These are phyloP conservation scores for Ampelocalamus luodianensis DNA, from an alignment of 176 grass and related monocot genomes.

Conservation along the genomic window DNA sequence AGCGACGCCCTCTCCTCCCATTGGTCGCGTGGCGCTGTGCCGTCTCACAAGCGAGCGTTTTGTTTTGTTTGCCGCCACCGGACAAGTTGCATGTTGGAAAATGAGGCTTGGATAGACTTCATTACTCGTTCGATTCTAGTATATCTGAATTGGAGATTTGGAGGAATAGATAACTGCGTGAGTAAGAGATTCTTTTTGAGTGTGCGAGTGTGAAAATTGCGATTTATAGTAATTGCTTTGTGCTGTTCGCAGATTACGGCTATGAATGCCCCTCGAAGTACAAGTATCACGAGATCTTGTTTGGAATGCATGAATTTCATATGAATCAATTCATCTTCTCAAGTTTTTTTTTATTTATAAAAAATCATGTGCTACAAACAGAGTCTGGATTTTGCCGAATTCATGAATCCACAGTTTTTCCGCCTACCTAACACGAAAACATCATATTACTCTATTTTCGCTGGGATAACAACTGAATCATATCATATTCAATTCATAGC, in stretches of 20 bases:
- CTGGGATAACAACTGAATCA: background rate
- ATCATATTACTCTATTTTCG: background rate
- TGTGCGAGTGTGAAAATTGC: background rate
- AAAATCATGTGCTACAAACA: no score
- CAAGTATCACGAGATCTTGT: no score
- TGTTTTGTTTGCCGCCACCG: background rate
- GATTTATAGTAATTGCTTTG: background rate
- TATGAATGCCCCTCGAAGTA: background rate
- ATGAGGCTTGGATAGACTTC: background rate
- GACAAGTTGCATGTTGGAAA: background rate
- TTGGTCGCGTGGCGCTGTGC: constrained; percentile 1
- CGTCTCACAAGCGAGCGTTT: background rate
- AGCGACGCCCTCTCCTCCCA: background rate
- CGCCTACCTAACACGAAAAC: background rate
- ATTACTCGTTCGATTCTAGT: background rate
- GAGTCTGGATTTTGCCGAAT: background rate
- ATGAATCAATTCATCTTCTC: no score
- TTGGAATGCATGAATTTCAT: background rate
- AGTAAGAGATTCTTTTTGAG: background rate
- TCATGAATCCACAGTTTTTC: background rate
- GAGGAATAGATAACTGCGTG: background rate
- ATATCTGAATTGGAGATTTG: background rate
- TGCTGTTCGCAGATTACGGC: background rate
- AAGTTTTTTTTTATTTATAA: no score
- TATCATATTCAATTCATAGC: background rate